Percentiles rank a stretch among this genome's conserved stretches.
phyloP scores from a whole-genome alignment of 345 rosid genomes.

The Gossypium stocksii region DNA sequence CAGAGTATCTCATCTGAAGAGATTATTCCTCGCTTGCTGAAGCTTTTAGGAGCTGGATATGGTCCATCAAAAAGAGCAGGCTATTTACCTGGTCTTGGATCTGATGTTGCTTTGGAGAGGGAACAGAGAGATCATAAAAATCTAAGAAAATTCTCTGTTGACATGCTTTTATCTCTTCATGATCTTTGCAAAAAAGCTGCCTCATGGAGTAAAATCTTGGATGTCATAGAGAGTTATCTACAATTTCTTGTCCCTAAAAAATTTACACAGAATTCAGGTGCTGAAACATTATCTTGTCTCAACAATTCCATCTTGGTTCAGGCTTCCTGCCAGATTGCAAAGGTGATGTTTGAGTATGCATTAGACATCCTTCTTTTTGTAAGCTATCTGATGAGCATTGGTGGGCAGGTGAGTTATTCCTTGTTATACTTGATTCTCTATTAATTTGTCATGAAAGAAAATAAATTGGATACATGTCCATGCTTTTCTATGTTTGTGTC shows the following conservation, averaged over 20 bases:
- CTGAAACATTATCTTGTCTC: constrained; percentile 41
- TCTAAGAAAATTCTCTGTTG: constrained; percentile 69
- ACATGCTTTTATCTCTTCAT: constrained; percentile 66
- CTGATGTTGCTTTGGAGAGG: constrained; percentile 65
- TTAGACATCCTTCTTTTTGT: constrained; percentile 67
- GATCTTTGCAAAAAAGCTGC: constrained; percentile 55
- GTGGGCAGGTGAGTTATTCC: constrained; percentile 68
- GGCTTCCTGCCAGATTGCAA: constrained; percentile 76
- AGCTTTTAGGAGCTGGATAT: constrained; percentile 79
- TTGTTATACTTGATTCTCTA: background rate
- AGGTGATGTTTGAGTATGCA: constrained; percentile 83
- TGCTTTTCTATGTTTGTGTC: background rate
- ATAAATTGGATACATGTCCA: background rate
- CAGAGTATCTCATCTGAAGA: constrained; percentile 65
- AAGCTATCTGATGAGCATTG: constrained; percentile 62
- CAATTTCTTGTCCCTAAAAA: constrained; percentile 75
- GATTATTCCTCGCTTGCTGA: constrained; percentile 61
- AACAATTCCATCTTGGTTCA: constrained; percentile 54
- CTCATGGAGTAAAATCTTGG: constrained; percentile 71
- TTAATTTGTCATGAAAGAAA: background rate
- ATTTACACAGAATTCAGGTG: constrained; percentile 38
- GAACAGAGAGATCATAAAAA: constrained; percentile 60
- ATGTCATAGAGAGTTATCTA: constrained; percentile 55
- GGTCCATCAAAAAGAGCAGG: constrained; percentile 39
- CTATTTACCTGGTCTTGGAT: constrained; percentile 41